Evolutionary conservation across 2,329 filamentous ascomycete genomes (phyloP), one percentile per base, ranked within the genome.

Genomic region (Calonectria honghensis): DNA sequence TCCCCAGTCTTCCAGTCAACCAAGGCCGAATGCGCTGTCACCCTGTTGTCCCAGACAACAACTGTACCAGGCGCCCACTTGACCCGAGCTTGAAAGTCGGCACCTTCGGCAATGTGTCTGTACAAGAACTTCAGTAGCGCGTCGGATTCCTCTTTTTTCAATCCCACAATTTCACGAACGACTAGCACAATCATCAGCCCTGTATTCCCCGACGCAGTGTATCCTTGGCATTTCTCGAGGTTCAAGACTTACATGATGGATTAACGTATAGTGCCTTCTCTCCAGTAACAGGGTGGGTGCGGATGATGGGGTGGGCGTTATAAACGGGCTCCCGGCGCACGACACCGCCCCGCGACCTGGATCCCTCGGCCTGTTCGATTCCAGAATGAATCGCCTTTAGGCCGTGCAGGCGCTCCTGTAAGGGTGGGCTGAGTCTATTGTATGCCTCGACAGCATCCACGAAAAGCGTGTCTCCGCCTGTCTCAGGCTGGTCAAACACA

Each of bases 261-360:
- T 94, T 94, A 24, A 94, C 90, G 79, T 89, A 94, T 3, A 94
- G 85, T 0, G 93, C 91, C 82, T 94, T 94, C 83, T 94, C 91
- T 29, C 92, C 91, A 0, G 93, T 94, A 18, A 87, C 89, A 0
- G 93, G 73, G 20, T 76, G 67, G 10, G 69, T 77, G 7, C 77
- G 70, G 14, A 76, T 65, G 20, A 76, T 92, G 79, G 76, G 75
- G 41, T 94, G 93, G 0, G 91, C 93, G 35, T 92, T 87, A n/a
- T 52, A 65, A 9, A 75, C 57, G 27, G 73, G 70, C 29, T 70
- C 51, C 27, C 69, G 48, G 6, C 73, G 29, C 16, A 75, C 50
- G n/a, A 69, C 54, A 4, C 59, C 32, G 6, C 70, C 70, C 5
- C 64, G 54, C 13, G 37, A 54, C 14, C 24, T 37, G 3, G 73